Percentiles rank a stretch among this genome's conserved stretches.
Evolutionary conservation across 768 basidiomycete species (phyloP).

Genomic region (Strobilomyces dryophilus): DNA sequence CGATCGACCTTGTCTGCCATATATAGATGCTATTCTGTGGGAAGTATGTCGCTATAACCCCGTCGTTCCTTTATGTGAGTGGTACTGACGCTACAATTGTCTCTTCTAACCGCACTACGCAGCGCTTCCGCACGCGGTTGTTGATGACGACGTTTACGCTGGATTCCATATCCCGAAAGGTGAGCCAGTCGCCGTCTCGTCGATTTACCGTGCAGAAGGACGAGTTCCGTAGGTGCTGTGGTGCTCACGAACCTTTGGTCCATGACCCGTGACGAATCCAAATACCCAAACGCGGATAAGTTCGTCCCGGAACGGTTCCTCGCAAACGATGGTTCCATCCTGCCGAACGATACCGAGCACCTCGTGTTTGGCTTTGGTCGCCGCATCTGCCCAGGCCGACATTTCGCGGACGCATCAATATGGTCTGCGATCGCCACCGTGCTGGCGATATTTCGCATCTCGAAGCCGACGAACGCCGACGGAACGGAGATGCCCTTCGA

Average conservation of each 20-base stretch:
- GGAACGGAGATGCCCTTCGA: not conserved
- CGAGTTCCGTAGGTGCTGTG: not conserved
- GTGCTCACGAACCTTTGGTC: not conserved
- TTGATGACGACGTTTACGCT: not conserved
- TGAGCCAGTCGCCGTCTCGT: not conserved
- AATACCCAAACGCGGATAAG: not conserved
- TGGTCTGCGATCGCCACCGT: constrained; percentile 2
- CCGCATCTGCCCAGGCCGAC: constrained; percentile 20
- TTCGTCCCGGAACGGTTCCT: not conserved
- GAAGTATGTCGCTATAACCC: constrained; percentile 1
- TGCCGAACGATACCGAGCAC: not conserved
- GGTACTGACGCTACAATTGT: too few species aligned
- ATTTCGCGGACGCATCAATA: constrained; percentile 15
- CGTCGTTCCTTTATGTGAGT: constrained; percentile 7
- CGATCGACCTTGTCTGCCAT: not conserved
- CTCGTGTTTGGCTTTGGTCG: constrained; percentile 23
- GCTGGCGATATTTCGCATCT: constrained; percentile 5
- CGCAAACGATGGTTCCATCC: not conserved
- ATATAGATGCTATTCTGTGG: not conserved
- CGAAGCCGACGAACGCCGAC: not conserved
- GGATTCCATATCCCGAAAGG: not conserved
- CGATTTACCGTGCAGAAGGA: too few species aligned
- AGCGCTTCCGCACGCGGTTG: not conserved
- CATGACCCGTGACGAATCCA: constrained; percentile 4
- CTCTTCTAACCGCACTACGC: too few species aligned